Percentiles rank a stretch among this genome's conserved stretches.
These are phyloP conservation scores for Mrakia gelida DNA, from an alignment of 768 basidiomycete species.

Conservation along the genomic window DNA sequence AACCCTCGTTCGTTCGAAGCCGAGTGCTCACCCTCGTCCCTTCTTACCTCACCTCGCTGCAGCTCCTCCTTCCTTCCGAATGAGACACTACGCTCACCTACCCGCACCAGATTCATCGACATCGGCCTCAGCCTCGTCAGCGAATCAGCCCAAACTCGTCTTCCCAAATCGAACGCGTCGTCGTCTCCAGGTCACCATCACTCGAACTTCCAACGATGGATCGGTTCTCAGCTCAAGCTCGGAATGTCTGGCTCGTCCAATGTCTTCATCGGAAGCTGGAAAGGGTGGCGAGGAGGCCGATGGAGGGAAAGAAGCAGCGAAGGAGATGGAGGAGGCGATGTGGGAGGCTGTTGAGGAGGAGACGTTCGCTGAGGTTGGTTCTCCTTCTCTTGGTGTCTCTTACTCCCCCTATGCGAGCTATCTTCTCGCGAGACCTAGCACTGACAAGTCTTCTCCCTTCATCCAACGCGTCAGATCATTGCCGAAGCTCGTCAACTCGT, in stretches of 20 bases:
- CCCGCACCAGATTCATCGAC: background rate
- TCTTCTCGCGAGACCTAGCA: too few species aligned
- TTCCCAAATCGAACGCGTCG: conserved; percentile 14
- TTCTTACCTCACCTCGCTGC: background rate
- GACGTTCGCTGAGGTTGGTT: conserved; percentile 13
- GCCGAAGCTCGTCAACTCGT: conserved; percentile 18
- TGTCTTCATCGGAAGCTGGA: background rate
- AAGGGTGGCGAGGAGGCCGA: background rate
- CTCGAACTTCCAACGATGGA: background rate
- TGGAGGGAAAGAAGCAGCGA: background rate
- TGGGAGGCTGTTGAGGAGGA: conserved; percentile 27
- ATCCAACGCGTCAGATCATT: conserved; percentile 1
- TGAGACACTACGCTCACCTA: conserved; percentile 12
- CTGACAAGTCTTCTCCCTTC: background rate
- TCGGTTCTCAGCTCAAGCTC: background rate
- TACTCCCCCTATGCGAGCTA: too few species aligned
- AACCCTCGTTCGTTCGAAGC: background rate
- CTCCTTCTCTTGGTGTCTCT: background rate
- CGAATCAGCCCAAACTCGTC: background rate
- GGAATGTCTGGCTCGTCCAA: background rate
- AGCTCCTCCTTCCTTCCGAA: conserved; percentile 12
- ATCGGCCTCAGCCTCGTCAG: background rate
- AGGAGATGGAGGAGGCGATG: conserved; percentile 19
- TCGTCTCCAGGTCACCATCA: conserved; percentile 14
- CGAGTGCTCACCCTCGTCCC: background rate